Conservation (phyloP, 495 filamentous ascomycete genomes). For the Pseudoneurospora amorphoporcata region DNA sequence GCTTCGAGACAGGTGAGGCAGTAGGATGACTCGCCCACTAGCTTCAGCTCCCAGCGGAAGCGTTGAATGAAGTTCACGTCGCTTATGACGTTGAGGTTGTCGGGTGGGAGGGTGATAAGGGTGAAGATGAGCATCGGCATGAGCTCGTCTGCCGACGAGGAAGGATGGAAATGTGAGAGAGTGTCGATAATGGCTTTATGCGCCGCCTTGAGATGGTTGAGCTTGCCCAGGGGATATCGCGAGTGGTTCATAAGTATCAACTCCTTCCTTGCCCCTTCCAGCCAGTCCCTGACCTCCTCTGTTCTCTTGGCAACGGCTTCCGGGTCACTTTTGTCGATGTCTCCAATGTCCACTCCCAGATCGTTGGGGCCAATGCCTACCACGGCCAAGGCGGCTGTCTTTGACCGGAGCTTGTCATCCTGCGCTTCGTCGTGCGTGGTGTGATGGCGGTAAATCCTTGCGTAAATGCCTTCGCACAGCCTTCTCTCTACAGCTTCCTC, state of each 20-base stretch:
- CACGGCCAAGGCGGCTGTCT: slow-evolving; percentile 80
- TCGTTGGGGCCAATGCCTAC: slow-evolving; percentile 85
- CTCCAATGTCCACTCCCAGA: slow-evolving; percentile 66
- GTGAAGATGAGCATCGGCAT: slow-evolving; percentile 94
- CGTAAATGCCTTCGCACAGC: slow-evolving; percentile 80
- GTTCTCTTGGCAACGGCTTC: slow-evolving; percentile 50
- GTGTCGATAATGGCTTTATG: slow-evolving; percentile 95
- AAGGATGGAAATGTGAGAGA: slow-evolving; percentile 63
- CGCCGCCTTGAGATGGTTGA: slow-evolving; percentile 74
- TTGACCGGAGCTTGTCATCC: slow-evolving; percentile 89
- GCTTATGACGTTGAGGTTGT: slow-evolving; percentile 81
- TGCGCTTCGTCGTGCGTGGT: slow-evolving; percentile 89
- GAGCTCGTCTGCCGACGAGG: slow-evolving; percentile 93
- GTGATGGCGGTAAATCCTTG: slow-evolving; percentile 79
- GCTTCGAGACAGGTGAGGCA: slow-evolving; percentile 95
- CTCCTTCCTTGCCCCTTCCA: slow-evolving; percentile 63
- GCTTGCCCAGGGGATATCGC: slow-evolving; percentile 80
- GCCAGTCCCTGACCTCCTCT: slow-evolving; percentile 58
- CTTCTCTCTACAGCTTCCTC: slow-evolving; percentile 89
- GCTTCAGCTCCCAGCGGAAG: slow-evolving; percentile 75
- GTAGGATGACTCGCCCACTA: slow-evolving; percentile 90
- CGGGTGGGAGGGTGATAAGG: slow-evolving; percentile 79
- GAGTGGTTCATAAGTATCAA: slow-evolving; percentile 78
- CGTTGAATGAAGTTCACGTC: slow-evolving; percentile 89
- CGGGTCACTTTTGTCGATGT: slow-evolving; percentile 27